These are phyloP conservation scores for Xylaria palmicola DNA, from an alignment of 495 filamentous ascomycete species.

Conservation along the genomic window DNA sequence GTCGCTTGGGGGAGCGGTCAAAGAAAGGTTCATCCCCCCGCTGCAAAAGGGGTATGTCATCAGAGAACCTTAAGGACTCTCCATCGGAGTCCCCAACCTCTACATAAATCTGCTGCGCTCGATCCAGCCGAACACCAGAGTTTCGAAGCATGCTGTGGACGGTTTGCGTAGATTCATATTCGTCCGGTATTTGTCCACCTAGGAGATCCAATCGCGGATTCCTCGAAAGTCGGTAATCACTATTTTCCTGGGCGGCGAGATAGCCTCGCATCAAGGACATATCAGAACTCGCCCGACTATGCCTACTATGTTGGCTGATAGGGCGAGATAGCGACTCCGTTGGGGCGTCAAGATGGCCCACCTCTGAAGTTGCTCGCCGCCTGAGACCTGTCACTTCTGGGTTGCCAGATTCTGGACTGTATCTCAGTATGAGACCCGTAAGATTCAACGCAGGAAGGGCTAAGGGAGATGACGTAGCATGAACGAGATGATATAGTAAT, in stretches of 20 bases:
- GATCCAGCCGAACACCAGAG: conserved; percentile 45
- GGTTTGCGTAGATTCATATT: conserved; percentile 38
- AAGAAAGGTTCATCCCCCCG: conserved; percentile 51
- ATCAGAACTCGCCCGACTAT: conserved; percentile 66
- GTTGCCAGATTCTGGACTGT: conserved; percentile 22
- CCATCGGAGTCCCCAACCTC: conserved; percentile 61
- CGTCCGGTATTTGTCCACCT: conserved; percentile 35
- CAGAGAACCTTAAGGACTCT: conserved; percentile 53
- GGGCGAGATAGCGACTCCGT: conserved; percentile 46
- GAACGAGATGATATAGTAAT: background rate
- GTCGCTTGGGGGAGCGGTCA: conserved; percentile 50
- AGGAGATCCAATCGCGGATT: conserved; percentile 30
- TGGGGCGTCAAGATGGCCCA: conserved; percentile 52
- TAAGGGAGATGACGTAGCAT: background rate
- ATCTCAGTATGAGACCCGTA: background rate
- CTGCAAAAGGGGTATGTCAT: conserved; percentile 61
- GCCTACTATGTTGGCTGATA: conserved; percentile 53
- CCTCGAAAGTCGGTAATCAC: conserved; percentile 27
- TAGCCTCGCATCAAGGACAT: conserved; percentile 51
- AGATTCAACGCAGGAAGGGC: background rate
- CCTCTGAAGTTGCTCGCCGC: conserved; percentile 46
- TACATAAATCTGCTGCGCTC: conserved; percentile 46
- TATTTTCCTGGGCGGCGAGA: conserved; percentile 26
- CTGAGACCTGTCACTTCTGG: conserved; percentile 23
- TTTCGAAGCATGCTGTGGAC: conserved; percentile 47